A percentile compares a stretch with the other conserved stretches of the same genome.
Conservation (phyloP, 139 green algal species). For the Chloropicon primus region DNA sequence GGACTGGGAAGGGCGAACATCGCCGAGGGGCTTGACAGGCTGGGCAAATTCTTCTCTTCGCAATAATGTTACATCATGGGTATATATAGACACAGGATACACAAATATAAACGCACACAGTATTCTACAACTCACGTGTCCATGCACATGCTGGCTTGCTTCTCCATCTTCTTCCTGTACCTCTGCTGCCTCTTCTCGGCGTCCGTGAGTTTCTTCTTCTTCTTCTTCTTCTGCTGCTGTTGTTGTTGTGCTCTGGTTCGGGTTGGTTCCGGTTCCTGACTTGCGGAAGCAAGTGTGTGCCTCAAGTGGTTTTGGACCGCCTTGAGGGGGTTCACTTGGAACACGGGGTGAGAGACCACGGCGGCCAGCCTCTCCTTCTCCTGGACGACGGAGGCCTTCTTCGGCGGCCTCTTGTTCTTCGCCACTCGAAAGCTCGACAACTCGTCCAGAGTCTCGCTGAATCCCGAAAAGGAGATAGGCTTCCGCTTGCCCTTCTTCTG, state of each 20-base stretch:
- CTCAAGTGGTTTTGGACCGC: not conserved
- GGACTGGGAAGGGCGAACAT: conserved; percentile 41
- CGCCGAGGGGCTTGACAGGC: conserved; percentile 21
- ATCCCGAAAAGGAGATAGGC: not conserved
- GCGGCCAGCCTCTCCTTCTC: not conserved
- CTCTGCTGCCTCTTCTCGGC: not conserved
- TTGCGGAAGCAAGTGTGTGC: too few species aligned
- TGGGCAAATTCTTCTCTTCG: conserved; percentile 26
- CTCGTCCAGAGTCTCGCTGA: not conserved
- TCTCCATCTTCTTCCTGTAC: not conserved
- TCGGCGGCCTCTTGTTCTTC: not conserved
- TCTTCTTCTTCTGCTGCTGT: not conserved
- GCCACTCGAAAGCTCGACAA: not conserved
- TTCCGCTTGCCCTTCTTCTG: not conserved
- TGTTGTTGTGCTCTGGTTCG: too few species aligned
- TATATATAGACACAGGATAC: not conserved
- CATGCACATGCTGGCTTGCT: not conserved
- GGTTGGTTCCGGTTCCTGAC: too few species aligned
- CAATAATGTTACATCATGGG: too few species aligned
- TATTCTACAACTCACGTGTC: too few species aligned
- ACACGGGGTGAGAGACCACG: not conserved
- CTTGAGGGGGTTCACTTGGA: not conserved
- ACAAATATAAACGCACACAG: not conserved
- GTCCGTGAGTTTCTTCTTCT: not conserved
- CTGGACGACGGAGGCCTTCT: not conserved